These are phyloP conservation scores for Sugiyamaella sp. DNA, from an alignment of 1,139 yeast genomes.

Conservation along the genomic window DNA sequence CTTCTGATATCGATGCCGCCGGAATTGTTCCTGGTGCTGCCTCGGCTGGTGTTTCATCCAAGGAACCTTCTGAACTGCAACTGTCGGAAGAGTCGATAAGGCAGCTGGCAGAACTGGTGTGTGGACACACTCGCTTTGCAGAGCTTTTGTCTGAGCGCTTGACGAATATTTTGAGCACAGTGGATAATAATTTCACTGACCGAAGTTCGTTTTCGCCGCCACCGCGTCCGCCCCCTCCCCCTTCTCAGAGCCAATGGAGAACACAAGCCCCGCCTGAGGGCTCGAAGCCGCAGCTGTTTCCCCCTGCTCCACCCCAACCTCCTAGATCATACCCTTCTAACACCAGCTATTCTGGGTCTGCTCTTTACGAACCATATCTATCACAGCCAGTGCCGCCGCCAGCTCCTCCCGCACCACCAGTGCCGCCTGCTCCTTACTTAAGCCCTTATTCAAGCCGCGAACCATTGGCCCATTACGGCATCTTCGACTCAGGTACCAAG, in stretches of 20 bases:
- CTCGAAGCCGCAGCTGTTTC: too few species aligned
- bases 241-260: too few species aligned
- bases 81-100: neutral
- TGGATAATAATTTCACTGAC: too few species aligned
- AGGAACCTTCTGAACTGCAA: neutral
- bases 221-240: too few species aligned
- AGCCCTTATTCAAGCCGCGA: too few species aligned
- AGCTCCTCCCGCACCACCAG: constrained; percentile 7
- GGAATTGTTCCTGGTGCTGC: neutral
- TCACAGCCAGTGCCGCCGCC: constrained; percentile 8
- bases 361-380: too few species aligned
- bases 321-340: neutral
- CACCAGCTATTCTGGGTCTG: constrained; percentile 4
- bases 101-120: constrained; percentile 1
- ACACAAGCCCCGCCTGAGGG: too few species aligned
- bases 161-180: too few species aligned
- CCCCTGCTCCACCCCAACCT: too few species aligned
- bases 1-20: neutral
- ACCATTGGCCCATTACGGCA: too few species aligned
- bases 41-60: neutral
- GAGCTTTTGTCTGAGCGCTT: neutral
- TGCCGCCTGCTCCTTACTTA: constrained; percentile 1
- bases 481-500: too few species aligned
- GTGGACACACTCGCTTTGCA: neutral
- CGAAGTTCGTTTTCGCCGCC: too few species aligned